Evolutionary conservation across 257 asterid species (phyloP).

Genomic region (Solanum infundibuliforme): DNA sequence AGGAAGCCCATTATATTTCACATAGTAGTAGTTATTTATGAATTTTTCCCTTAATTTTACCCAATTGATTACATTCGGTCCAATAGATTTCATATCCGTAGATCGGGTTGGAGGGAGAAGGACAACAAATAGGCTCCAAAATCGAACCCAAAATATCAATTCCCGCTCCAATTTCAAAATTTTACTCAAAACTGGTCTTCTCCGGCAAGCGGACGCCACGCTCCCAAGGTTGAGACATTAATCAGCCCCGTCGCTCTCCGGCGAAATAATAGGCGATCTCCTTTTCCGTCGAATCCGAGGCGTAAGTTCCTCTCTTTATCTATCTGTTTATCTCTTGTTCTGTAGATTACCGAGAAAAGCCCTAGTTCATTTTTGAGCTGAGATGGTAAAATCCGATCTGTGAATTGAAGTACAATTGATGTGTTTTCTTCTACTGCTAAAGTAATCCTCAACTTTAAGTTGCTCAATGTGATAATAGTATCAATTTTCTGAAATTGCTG

Average conservation of each 20-base stretch:
- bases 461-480: not conserved
- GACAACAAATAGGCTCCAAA: not conserved
- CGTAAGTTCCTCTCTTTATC: not conserved
- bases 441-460: not conserved
- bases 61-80: not conserved
- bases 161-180: not conserved
- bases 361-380: not conserved
- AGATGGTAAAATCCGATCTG: not conserved
- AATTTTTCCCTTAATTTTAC: too few species aligned
- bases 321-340: not conserved
- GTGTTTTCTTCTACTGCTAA: not conserved
- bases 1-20: too few species aligned
- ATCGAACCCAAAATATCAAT: not conserved
- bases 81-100: not conserved
- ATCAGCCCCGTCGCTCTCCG: not conserved
- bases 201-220: not conserved
- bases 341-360: not conserved
- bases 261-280: not conserved
- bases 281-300: not conserved
- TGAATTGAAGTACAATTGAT: not conserved
- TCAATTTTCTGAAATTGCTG: not conserved
- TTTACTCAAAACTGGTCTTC: not conserved
- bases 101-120: not conserved
- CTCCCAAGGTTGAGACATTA: not conserved
- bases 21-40: too few species aligned